A percentile compares a stretch with the other conserved stretches of the same genome.
Conservation (phyloP, 768 basidiomycete genomes). For the Gymnopilus junonius region DNA sequence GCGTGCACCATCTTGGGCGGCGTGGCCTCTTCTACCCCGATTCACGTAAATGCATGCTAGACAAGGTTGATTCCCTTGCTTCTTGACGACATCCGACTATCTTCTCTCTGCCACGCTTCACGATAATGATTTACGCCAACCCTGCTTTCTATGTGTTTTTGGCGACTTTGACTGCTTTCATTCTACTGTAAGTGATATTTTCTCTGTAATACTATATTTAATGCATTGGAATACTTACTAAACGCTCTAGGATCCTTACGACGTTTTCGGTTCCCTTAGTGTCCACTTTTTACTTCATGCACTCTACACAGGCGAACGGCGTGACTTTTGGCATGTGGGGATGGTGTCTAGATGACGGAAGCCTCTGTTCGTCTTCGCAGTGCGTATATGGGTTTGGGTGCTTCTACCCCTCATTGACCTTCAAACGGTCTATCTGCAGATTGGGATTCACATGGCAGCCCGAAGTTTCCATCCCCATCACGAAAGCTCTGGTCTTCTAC, state of each 20-base stretch:
- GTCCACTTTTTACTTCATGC: slow-evolving; percentile 39
- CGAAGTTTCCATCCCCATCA: slow-evolving; percentile 36
- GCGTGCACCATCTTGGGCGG: neutral
- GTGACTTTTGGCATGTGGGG: slow-evolving; percentile 48
- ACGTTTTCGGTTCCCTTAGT: slow-evolving; percentile 39
- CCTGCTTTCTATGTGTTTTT: slow-evolving; percentile 29
- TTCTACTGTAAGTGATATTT: slow-evolving; percentile 28
- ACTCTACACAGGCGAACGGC: slow-evolving; percentile 40
- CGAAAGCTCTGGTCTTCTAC: slow-evolving; percentile 39
- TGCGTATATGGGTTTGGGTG: slow-evolving; percentile 16
- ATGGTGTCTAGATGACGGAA: slow-evolving; percentile 42
- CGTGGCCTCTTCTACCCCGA: neutral
- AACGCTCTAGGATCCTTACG: slow-evolving; percentile 30
- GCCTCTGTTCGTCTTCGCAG: slow-evolving; percentile 34
- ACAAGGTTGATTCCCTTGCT: neutral
- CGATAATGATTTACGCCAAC: slow-evolving; percentile 22
- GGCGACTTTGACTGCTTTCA: slow-evolving; percentile 28
- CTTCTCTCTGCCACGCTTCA: neutral
- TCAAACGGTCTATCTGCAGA: slow-evolving; percentile 14
- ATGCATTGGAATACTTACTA: neutral
- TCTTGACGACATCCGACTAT: neutral
- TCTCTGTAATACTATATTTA: neutral
- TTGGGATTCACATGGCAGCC: slow-evolving; percentile 44
- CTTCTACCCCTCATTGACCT: neutral
- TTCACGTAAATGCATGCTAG: neutral